A percentile compares a stretch with the other conserved stretches of the same genome.
Conservation (phyloP, 1,284 basidiomycete species). For the Cryptococcus jaspeensis region DNA sequence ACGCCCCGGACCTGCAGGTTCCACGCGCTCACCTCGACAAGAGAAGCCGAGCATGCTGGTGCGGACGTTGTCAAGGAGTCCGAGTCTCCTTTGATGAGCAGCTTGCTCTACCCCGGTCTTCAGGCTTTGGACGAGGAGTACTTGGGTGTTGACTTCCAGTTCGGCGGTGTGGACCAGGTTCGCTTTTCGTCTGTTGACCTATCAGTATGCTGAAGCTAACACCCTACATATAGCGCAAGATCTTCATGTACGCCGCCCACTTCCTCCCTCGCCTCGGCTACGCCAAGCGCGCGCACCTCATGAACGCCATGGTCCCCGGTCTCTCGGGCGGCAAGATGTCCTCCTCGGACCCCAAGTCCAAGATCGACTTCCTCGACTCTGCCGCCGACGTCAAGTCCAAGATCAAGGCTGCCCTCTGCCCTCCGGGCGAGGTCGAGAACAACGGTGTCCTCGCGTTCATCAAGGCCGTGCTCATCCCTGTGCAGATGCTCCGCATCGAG, state of each 20-base stretch:
- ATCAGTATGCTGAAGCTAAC: not conserved
- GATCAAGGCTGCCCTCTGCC: conserved; percentile 90
- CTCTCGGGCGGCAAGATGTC: conserved; percentile 96
- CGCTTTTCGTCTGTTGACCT: conserved; percentile 15
- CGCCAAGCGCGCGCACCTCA: conserved; percentile 90
- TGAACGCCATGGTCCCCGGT: conserved; percentile 98
- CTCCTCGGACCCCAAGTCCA: conserved; percentile 93
- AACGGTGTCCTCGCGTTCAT: conserved; percentile 93
- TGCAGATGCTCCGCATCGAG: conserved; percentile 71
- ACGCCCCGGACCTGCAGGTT: conserved; percentile 53
- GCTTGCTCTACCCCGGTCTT: conserved; percentile 90
- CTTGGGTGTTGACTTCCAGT: conserved; percentile 94
- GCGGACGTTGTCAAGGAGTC: conserved; percentile 99
- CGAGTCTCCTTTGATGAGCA: conserved; percentile 83
- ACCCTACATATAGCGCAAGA: conserved; percentile 88
- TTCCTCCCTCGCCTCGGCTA: conserved; percentile 94
- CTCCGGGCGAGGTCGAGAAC: conserved; percentile 83
- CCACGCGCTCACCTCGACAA: conserved; percentile 84
- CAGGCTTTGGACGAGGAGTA: conserved; percentile 98
- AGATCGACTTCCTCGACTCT: conserved; percentile 95
- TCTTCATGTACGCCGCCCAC: conserved; percentile 96
- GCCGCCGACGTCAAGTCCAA: conserved; percentile 82
- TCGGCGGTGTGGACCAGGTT: conserved; percentile 96
- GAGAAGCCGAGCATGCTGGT: conserved; percentile 96
- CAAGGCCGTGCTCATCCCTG: conserved; percentile 83